Evolutionary conservation across 148 eudicot genomes (phyloP), one percentile per base, ranked within the genome.

Genomic region (Salicornia ramosissima): DNA sequence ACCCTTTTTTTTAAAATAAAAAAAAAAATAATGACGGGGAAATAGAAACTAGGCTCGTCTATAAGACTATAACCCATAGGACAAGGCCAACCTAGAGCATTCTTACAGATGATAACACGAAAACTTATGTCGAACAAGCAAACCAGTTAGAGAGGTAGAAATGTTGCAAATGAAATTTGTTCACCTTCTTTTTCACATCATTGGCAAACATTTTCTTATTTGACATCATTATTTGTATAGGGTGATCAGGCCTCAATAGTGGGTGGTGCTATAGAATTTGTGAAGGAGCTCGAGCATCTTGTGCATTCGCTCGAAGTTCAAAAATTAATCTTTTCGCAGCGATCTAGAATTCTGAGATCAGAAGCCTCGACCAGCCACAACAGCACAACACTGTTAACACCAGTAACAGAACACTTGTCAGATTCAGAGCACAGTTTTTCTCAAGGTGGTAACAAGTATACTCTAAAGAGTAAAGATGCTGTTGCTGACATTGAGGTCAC

Each of bases 231-330:
- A 1, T 40, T 40, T 56, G 16, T 73, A 67, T 65, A 95, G 99
- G 97, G 97, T 75, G 97, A 95, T 68, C 99, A 91, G 59, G 99
- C 99, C 18, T 95, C 99, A 19, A 86, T 95, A 49, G 99, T 95
- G 65, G 97, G 97, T 40, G 99, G 97, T 39, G 97, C 99, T 0
- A 91, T 95, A 67, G 88, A 87, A 31, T 89, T 78, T 61, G 93
- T 95, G 54, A 95, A 95, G 79, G 88, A 86, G 67, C 96, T 95
- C 26, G 93, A 95, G 69, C 96, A 89, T 67, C 74, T 82, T 16
- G 70, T 83, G 25, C 94, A 89, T 59, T 73, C 87, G 26, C 90
- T 91, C 28, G 96, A 90, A 85, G 87, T 87, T 69, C 84, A 87
- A 77, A 94, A 90, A 47, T 65, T 77, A 54, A 47, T 33, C 2